Base-by-base conservation (phyloP, 371 early-diverging fungal species). In the Sporodiniella umbellata region DNA sequence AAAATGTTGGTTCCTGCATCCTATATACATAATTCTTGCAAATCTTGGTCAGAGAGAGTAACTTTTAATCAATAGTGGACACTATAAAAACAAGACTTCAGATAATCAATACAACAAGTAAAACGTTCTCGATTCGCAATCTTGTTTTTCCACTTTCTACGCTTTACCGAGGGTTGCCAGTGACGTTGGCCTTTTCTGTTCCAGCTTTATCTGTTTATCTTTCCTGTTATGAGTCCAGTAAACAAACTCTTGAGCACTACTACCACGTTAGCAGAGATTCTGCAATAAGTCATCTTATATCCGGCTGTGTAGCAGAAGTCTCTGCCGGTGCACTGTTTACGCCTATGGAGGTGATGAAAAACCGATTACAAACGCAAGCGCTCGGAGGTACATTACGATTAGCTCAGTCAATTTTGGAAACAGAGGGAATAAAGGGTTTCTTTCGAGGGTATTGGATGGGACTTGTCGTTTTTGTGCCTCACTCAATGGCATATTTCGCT, bases 271-370 rank as follows among this genome's bases (percentile, higher is more conserved):
- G n/a, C n/a, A 47, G 48, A 24, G 46, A 51, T 26, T 44, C 62
- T 1, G 60, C 74, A 2, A 5, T 50, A 4, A 82, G 76, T 51
- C 81, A 83, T 35, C 43, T 82, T 33, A 18, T 73, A 6, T 72
- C 81, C 14, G 87, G 75, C 0, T 66, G 70, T 19, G 50, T 63
- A 22, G 87, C 87, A 10, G 87, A 87, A 58, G 65, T 80, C 0
- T 42, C 63, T 0, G 78, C 81, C 0, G 80, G 82, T 14, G 46
- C 79, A 17, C 62, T 83, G 8, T 84, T 84, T 79, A 90, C 90
- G 5, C 93, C 93, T 3, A 88, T 90, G 89, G 93, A 90, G 65
- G 83, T 92, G 3, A 52, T 92, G 51, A 92, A 92, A 55, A 84
- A 77, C 45, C 75, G 78, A 42, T 64, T 86, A 30, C 92, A 92